Evolutionary conservation across 495 filamentous ascomycete genomes (phyloP).

Genomic region (Lepraria neglecta): DNA sequence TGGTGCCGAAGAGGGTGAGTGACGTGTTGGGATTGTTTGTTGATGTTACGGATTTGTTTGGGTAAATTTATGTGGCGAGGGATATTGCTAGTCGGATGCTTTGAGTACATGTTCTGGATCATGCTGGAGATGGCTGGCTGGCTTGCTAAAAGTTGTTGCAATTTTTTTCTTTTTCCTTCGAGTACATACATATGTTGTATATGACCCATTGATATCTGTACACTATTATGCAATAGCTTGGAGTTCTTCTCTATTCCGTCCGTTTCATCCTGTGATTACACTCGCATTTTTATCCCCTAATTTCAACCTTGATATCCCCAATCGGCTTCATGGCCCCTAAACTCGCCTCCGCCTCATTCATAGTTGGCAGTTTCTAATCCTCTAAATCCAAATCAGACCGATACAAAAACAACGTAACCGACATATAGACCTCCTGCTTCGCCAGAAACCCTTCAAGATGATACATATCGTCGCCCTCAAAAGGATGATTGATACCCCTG

Average conservation of each 20-base stretch:
- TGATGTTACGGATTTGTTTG: slow-evolving; percentile 38
- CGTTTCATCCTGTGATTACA: not conserved
- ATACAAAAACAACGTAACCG: not conserved
- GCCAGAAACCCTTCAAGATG: not conserved
- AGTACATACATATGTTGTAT: not conserved
- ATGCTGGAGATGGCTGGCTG: not conserved
- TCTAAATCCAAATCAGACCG: not conserved
- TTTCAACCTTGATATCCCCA: not conserved
- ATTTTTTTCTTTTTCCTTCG: not conserved
- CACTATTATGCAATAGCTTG: not conserved
- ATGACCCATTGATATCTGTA: not conserved
- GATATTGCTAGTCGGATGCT: slow-evolving; percentile 1
- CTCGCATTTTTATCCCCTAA: not conserved
- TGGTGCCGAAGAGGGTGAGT: not conserved
- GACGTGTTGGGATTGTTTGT: slow-evolving; percentile 30
- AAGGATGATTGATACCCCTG: slow-evolving; percentile 4
- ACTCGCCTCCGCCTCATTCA: not conserved
- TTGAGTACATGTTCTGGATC: not conserved
- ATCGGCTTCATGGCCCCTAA: not conserved
- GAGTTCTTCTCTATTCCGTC: not conserved
- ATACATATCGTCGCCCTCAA: not conserved
- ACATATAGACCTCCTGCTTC: not conserved
- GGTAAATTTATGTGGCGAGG: slow-evolving; percentile 19
- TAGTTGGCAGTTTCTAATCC: not conserved
- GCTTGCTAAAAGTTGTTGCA: not conserved